Base-by-base conservation (phyloP, 805 yeast species). In the Ogataea saltuana region DNA sequence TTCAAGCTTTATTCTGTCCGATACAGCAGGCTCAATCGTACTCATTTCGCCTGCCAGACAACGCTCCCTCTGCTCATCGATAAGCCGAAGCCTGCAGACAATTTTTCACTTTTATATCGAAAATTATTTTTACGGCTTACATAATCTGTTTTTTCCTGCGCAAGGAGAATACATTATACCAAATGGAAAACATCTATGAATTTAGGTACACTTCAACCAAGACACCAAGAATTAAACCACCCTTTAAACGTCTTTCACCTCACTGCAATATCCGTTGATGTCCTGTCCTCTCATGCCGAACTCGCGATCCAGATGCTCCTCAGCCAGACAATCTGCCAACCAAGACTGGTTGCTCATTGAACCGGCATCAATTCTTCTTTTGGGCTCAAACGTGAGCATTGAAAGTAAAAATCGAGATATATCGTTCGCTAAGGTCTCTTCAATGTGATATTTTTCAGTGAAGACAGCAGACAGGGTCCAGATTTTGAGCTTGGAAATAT, bases 301-400 rank as follows among this genome's bases (percentile, higher is more conserved):
- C 16, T 51, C 50, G 22, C 68, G 46, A 21, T 52, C 55, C 12
- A 63, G 34, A 8, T 38, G 41, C 28, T 53, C 58, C 12, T 53
- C 63, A n/a, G 46, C 45, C 19, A 49, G 44, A 36, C 56, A 47
- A 32, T 57, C 63, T 6, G 46, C 46, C n/a, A 79, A 60, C 80
- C 81, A 81, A 4, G 77, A 72, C 57, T 79, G 84, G 22, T 71
- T 65, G 35, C 74, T 63, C 60, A 80, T 67, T 6, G 77, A 69
- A 28, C 77, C 75, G 20, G 81, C 76, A 63, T 80, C 85, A 39
- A 68, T 72, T 41, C 86, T 66, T 10, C 69, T 69, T 33, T 60
- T 60, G 19, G 81, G 76, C 51, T 74, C 70, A 51, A 71, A 69
- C 36, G 63, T 66, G 35, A 81, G 65, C 68, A 83, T 76, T 42